These are phyloP conservation scores for Paracamarosporium sp. DNA, from an alignment of 2,329 filamentous ascomycete species.

Conservation along the genomic window DNA sequence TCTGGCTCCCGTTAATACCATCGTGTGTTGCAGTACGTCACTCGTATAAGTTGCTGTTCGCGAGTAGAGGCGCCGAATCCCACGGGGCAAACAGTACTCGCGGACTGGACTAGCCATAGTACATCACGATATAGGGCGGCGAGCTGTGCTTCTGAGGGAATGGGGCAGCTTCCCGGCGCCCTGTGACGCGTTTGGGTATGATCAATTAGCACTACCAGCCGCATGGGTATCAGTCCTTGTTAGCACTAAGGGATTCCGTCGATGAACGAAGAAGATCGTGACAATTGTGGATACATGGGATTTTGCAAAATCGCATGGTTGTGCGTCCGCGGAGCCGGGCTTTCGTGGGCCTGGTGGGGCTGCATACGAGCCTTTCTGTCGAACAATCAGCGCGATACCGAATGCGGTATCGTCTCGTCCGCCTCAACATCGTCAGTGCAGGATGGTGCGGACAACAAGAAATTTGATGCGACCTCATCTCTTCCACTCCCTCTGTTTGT, in stretches of 20 bases:
- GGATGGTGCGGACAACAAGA: background rate
- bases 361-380: background rate
- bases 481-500: background rate
- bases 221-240: background rate
- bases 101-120: background rate
- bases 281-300: conserved; percentile 1
- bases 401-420: background rate
- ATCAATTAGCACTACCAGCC: background rate
- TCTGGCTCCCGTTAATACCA: background rate
- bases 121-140: background rate
- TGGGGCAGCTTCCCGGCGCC: background rate
- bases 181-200: no score
- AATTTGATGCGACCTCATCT: background rate
- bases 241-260: background rate
- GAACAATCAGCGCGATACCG: background rate
- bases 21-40: background rate
- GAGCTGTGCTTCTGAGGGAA: background rate
- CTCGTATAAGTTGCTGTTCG: background rate
- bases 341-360: background rate
- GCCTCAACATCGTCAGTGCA: background rate
- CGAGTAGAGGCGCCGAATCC: background rate
- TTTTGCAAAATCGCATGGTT: background rate
- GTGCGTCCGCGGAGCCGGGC: background rate
- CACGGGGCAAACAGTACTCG: background rate
- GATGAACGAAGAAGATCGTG: background rate